Conservation (phyloP, 208 protist species). For the Acanthamoeba triangularis region DNA sequence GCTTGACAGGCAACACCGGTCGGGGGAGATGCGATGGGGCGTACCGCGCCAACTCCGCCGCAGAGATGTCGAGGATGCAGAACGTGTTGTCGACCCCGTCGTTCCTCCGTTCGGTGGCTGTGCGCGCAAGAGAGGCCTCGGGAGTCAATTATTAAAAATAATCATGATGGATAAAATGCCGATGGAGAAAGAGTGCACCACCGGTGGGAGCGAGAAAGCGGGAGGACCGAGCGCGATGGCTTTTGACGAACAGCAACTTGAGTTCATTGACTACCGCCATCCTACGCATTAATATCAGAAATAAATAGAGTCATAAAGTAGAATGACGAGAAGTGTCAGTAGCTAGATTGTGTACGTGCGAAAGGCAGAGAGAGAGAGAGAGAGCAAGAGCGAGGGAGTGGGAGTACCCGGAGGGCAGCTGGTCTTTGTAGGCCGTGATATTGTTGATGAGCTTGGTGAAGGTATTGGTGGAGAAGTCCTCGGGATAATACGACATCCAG, state of each 20-base stretch:
- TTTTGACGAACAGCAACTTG: slow-evolving; percentile 64
- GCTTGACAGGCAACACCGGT: too few species aligned
- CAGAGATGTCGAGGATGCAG: slow-evolving; percentile 25
- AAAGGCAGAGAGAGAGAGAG: too few species aligned
- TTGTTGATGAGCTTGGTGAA: slow-evolving; percentile 18
- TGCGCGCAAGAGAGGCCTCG: neutral
- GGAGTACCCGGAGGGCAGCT: neutral
- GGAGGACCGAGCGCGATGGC: slow-evolving; percentile 1
- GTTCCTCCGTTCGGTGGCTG: neutral
- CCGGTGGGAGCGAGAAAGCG: neutral
- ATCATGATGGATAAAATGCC: too few species aligned
- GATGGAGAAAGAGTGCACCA: neutral
- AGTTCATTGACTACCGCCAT: slow-evolving; percentile 49
- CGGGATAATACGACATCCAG: slow-evolving; percentile 58
- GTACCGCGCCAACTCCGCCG: slow-evolving; percentile 7
- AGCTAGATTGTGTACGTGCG: too few species aligned
- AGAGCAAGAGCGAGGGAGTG: too few species aligned
- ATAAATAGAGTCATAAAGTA: neutral
- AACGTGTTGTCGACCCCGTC: neutral
- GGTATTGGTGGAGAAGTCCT: slow-evolving; percentile 18
- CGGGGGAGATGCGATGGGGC: neutral
- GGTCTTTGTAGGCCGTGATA: slow-evolving; percentile 34
- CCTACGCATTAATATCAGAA: neutral
- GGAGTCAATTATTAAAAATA: too few species aligned
- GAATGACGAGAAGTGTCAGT: too few species aligned